Percentiles rank a stretch among this genome's conserved stretches.
Evolutionary conservation across 2,329 filamentous ascomycete genomes (phyloP).

Genomic region (Talaromyces sp.): DNA sequence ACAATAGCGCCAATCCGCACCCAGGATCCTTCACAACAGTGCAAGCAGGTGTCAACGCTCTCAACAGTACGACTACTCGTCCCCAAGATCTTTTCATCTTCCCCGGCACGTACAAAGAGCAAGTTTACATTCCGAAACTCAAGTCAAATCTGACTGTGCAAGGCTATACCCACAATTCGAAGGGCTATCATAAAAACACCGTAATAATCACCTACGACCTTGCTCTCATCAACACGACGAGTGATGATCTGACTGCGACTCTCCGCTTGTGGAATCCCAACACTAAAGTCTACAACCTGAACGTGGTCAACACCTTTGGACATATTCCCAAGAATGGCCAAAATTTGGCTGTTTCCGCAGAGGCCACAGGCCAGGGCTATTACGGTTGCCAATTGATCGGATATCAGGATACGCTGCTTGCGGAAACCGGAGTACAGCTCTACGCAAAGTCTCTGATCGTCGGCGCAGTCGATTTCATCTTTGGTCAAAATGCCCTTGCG

Average conservation of each 20-base stretch:
- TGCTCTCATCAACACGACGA: conserved; percentile 3
- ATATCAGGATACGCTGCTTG: conserved; percentile 7
- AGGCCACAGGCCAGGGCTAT: conserved; percentile 1
- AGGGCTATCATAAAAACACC: background rate
- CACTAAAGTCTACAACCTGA: conserved; percentile 1
- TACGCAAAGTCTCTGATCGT: background rate
- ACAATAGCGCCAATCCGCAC: background rate
- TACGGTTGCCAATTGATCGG: background rate
- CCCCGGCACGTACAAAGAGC: background rate
- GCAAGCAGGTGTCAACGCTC: conserved; percentile 4
- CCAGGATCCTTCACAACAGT: background rate
- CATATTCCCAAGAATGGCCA: background rate
- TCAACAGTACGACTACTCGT: background rate
- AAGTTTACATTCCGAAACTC: background rate
- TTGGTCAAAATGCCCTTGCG: background rate
- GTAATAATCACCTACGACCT: conserved; percentile 2
- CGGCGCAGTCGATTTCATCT: conserved; percentile 1
- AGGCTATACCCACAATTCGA: background rate
- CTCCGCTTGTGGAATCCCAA: conserved; percentile 2
- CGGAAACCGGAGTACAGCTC: background rate
- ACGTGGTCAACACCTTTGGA: conserved; percentile 1
- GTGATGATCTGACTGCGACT: background rate
- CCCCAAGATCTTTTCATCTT: background rate
- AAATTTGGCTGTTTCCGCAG: background rate
- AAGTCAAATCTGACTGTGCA: background rate